Base-by-base conservation (phyloP, 2,329 filamentous ascomycete genomes). In the Gremmenia infestans region DNA sequence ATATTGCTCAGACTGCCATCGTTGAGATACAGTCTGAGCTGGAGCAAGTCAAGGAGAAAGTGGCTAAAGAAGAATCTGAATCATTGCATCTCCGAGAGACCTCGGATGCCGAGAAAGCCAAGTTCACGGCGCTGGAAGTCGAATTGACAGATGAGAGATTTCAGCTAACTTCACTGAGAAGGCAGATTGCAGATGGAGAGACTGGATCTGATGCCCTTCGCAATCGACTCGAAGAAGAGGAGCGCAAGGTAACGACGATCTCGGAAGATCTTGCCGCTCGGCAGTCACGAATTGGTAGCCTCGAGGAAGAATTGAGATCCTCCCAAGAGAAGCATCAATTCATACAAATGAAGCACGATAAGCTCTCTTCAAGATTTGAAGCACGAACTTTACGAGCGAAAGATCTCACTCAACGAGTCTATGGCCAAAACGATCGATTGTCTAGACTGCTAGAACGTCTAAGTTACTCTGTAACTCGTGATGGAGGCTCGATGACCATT, bases 381-480 rank as follows among this genome's bases (percentile, higher is more conserved):
- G 79, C 82, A 47, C 88, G 91, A 47, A 87, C 87, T 42, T 76
- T 79, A 52, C 86, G 86, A 60, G 86, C 90, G 5, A 91, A 89
- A 69, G 90, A 97, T 60, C 76, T 97, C 12, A 95, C 91, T 1
- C 88, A 91, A 66, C 84, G 86, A 54, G 78, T 97, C 4, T 95
- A 90, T 69, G 80, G 84, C 1, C 89, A 96, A 59, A 92, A 94
- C 60, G 89, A 95, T 63, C 86, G 90, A 23, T 78, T 97, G n/a
- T 82, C 83, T 57, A 85, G 87, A 51, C 82, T 99, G 48, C 78
- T 99, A 0, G 92, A 97, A 68, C 83, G 91, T 32, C 79, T 97
- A 4, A 93, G 93, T 12, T 96, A 94, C 68, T 85, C 87, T 0
- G 81, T 97, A 15, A 83, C 84, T 2, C 85, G 90, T 36, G 85